A percentile compares a stretch with the other conserved stretches of the same genome.
These are phyloP conservation scores for Globisporangium sylvaticum DNA, from an alignment of 352 stramenopile species.

Conservation along the genomic window DNA sequence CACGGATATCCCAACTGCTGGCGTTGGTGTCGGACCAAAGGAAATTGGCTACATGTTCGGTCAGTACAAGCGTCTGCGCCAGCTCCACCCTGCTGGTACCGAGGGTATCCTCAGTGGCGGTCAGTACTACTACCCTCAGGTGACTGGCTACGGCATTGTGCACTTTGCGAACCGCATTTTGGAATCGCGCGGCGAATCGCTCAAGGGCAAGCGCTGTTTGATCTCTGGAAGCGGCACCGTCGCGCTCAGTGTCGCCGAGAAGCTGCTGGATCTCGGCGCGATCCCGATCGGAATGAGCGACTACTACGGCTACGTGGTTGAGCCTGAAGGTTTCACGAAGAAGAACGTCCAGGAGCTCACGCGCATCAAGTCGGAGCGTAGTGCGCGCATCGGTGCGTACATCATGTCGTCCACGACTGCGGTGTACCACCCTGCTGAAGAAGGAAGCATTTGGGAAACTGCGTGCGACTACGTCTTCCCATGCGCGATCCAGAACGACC, in stretches of 20 bases:
- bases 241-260: constrained; percentile 91
- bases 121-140: constrained; percentile 88
- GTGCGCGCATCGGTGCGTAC: constrained; percentile 76
- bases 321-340: constrained; percentile 84
- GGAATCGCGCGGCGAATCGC: constrained; percentile 87
- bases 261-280: constrained; percentile 94
- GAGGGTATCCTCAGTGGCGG: constrained; percentile 89
- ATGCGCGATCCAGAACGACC: constrained; percentile 93
- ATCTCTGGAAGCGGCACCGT: constrained; percentile 95
- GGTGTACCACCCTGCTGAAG: constrained; percentile 80
- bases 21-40: constrained; percentile 90
- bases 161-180: constrained; percentile 95
- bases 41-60: constrained; percentile 98
- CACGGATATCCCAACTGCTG: constrained; percentile 94
- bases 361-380: constrained; percentile 81
- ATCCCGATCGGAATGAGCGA: constrained; percentile 96
- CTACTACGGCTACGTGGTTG: constrained; percentile 93
- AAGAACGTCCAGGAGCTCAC: constrained; percentile 74
- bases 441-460: constrained; percentile 85
- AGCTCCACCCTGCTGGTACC: constrained; percentile 73
- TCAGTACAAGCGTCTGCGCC: constrained; percentile 96
- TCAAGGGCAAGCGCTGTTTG: constrained; percentile 95
- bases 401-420: constrained; percentile 88
- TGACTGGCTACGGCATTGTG: constrained; percentile 91
- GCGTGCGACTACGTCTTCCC: constrained; percentile 95